Percentiles rank a stretch among this genome's conserved stretches.
Evolutionary conservation across 345 rosid species (phyloP).

Genomic region (Mallotus nudiflorus): DNA sequence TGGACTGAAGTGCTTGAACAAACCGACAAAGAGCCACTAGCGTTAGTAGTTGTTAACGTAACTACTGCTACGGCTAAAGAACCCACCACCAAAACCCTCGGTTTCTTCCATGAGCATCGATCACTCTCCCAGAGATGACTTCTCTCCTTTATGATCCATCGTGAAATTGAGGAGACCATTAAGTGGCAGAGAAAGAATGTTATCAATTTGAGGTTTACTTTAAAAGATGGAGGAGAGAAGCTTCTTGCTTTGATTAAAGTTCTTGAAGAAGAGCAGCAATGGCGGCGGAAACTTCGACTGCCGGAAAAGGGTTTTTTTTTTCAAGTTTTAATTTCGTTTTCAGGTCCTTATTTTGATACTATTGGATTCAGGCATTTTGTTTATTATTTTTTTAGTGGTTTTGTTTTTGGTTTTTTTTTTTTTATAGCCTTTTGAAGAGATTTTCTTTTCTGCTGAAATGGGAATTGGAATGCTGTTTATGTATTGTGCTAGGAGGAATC

Average conservation of each 20-base stretch:
- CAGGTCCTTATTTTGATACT: too few relatives aligned
- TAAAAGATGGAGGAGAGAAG: conserved; percentile 60
- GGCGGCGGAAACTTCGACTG: conserved; percentile 34
- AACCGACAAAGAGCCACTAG: conserved; percentile 31
- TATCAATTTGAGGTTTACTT: background rate
- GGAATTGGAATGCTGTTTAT: background rate
- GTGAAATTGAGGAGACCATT: conserved; percentile 34
- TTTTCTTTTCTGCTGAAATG: conserved; percentile 9
- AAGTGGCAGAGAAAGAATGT: conserved; percentile 23
- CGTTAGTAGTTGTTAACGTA: conserved; percentile 35
- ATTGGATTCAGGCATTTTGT: too few relatives aligned
- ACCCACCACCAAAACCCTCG: background rate
- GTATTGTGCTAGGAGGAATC: background rate
- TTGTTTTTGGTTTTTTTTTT: too few relatives aligned
- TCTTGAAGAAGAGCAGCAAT: conserved; percentile 51
- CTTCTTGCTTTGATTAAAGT: conserved; percentile 28
- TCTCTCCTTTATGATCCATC: conserved; percentile 31
- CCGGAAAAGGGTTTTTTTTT: conserved; percentile 41
- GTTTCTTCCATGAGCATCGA: background rate
- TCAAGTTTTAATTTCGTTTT: too few relatives aligned
- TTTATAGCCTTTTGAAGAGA: too few relatives aligned
- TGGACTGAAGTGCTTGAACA: conserved; percentile 33
- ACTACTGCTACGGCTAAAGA: too few relatives aligned
- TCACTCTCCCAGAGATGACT: conserved; percentile 16
- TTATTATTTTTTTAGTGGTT: too few relatives aligned